phyloP scores from a whole-genome alignment of 352 stramenopile genomes.

The Pythium oligandrum region DNA sequence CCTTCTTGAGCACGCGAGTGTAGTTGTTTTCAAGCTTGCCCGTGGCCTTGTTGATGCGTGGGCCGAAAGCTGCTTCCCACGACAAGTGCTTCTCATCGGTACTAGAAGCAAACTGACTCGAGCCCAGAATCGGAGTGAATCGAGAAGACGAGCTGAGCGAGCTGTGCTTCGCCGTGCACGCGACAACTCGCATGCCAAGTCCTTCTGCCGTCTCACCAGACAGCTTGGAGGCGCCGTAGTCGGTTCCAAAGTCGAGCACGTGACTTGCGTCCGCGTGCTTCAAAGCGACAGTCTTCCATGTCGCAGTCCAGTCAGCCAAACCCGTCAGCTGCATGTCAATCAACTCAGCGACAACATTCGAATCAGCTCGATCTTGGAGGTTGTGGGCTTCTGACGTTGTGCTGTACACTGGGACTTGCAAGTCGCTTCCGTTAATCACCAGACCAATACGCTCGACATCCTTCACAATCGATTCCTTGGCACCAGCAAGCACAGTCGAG shows the following conservation, averaged over 20 bases:
- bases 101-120: not conserved
- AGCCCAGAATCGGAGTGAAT: not conserved
- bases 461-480: conserved; percentile 35
- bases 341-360: conserved; percentile 34
- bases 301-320: conserved; percentile 55
- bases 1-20: conserved; percentile 67
- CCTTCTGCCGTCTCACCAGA: conserved; percentile 37
- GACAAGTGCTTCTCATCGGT: conserved; percentile 8
- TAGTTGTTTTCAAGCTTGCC: conserved; percentile 68
- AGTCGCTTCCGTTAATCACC: conserved; percentile 31
- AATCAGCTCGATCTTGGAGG: conserved; percentile 40
- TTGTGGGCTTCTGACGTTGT: conserved; percentile 49
- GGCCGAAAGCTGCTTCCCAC: conserved; percentile 54
- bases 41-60: conserved; percentile 25
- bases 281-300: conserved; percentile 31
- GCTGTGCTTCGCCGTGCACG: conserved; percentile 39
- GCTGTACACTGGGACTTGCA: conserved; percentile 65
- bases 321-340: conserved; percentile 65
- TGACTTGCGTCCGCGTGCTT: conserved; percentile 45
- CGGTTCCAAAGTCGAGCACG: conserved; percentile 74
- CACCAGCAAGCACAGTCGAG: conserved; percentile 38
- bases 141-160: conserved; percentile 13
- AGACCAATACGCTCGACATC: conserved; percentile 48
- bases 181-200: conserved; percentile 48
- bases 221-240: conserved; percentile 45